Percentiles rank a stretch among this genome's conserved stretches.
Evolutionary conservation across 148 eudicot genomes (phyloP).

Genomic region (Silene uniflora): DNA sequence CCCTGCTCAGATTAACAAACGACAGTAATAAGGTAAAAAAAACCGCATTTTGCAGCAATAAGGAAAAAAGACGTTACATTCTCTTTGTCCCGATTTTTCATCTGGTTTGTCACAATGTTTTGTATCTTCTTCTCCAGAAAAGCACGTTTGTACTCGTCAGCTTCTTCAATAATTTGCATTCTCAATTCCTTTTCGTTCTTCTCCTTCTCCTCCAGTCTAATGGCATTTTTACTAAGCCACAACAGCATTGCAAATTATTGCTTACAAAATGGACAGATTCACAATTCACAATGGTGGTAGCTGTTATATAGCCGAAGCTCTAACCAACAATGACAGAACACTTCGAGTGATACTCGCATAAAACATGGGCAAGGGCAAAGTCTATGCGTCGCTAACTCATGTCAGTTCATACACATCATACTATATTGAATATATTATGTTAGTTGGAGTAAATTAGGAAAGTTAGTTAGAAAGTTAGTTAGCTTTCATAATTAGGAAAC

Average conservation of each 20-base stretch:
- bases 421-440: no score
- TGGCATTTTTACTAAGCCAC: conserved; percentile 62
- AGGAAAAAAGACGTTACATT: conserved; percentile 40
- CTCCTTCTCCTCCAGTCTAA: conserved; percentile 88
- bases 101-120: conserved; percentile 70
- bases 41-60: not conserved
- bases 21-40: not conserved
- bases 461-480: no score
- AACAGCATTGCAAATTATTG: not conserved
- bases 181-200: conserved; percentile 80
- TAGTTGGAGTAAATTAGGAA: no score
- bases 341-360: not conserved
- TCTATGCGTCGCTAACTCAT: no score
- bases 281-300: not conserved
- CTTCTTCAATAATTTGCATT: conserved; percentile 81
- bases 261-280: conserved; percentile 5
- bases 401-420: no score
- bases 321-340: no score
- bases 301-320: no score
- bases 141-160: conserved; percentile 66
- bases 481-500: no score
- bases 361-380: not conserved
- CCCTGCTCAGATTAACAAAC: no score
- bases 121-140: conserved; percentile 82
- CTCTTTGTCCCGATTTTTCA: conserved; percentile 75